Evolutionary conservation across 1,284 basidiomycete species (phyloP), one percentile per base, ranked within the genome.

Genomic region (Sphagnurus paluster): DNA sequence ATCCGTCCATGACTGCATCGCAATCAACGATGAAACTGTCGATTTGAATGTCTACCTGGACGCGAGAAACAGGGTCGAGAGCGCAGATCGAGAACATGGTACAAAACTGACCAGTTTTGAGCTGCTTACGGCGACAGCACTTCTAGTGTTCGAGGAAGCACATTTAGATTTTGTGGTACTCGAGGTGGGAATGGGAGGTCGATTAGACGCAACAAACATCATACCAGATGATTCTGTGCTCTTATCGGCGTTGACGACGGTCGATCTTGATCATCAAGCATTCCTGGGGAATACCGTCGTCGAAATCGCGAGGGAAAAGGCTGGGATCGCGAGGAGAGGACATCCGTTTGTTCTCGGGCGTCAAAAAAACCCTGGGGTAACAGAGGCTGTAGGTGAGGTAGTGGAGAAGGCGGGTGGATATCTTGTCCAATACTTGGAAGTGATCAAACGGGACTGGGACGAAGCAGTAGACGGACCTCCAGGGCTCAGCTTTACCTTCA

Each of bases 111-210:
- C 77, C 44, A 79, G 71, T 52, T 98, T 98, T 63, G 95, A 97
- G 68, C 60, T 93, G n/a, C 75, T 93, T 48, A 90, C 93, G 0
- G 74, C 88, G 46, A 86, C 84, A 0, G 93, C 89, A 0, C 79
- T 90, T 39, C 67, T 74, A 37, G 66, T 89, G 36, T 93, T 93
- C 61, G 87, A 93, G 57, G 70, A 71, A 3, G 70, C 68, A 0
- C 52, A 69, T 16, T 76, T 95, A 1, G 93, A 98, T 58, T 64
- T 98, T 13, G 85, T 90, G 37, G 79, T 99, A 4, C 69, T 98
- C 41, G 96, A 99, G 69, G 96, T 95, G 6, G 97, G 96, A 0
- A 86, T 99, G 83, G 97, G 96, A 0, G 97, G 97, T 0, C 75
- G 82, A 2, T 69, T 89, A 43, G 97, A 99, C 63, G 95, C 96